Evolutionary conservation across 192 early-diverging fungal genomes (phyloP).

Genomic region (Kickxella alabastrina): DNA sequence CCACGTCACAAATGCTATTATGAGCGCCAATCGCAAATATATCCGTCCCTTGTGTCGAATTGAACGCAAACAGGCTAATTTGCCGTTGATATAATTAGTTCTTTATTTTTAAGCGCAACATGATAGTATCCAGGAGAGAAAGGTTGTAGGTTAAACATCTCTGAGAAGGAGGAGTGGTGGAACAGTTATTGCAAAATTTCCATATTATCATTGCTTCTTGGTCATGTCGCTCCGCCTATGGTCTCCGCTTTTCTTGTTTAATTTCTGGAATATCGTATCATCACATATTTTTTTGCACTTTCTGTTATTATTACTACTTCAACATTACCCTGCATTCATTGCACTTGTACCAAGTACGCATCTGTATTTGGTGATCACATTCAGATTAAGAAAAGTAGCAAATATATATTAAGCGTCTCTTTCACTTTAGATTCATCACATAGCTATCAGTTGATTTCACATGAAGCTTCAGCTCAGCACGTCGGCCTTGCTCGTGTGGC

Average conservation of each 20-base stretch:
- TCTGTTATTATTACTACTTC: not conserved
- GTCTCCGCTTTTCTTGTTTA: not conserved
- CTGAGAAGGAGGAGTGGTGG: not conserved
- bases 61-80: no score
- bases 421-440: no score
- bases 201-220: not conserved
- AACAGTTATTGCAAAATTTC: not conserved
- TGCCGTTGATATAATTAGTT: not conserved
- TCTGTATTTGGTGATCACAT: not conserved
- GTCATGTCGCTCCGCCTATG: not conserved
- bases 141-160: not conserved
- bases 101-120: not conserved
- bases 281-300: not conserved
- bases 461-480: conserved; percentile 41
- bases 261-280: not conserved
- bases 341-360: not conserved
- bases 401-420: not conserved
- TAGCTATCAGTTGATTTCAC: no score
- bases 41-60: no score
- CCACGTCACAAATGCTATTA: no score
- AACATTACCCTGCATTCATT: not conserved
- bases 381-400: not conserved
- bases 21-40: no score
- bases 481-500: conserved; percentile 25
- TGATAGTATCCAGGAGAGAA: not conserved